These are phyloP conservation scores for Grigorovia humatica DNA, from an alignment of 805 yeast species.

Conservation along the genomic window DNA sequence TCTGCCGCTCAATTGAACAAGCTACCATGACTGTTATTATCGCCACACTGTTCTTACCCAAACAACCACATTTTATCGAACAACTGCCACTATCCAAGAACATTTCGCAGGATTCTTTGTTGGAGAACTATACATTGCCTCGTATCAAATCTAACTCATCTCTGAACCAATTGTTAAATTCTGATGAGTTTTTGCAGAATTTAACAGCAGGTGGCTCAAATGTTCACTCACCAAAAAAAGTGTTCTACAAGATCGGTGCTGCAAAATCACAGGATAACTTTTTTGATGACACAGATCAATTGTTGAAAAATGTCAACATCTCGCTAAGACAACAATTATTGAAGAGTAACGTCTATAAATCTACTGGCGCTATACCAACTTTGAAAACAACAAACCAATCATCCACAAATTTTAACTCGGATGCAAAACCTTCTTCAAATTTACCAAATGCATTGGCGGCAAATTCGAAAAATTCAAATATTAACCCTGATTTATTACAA, in stretches of 20 bases:
- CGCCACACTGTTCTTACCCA: slow-evolving; percentile 64
- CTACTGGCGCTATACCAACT: slow-evolving; percentile 1
- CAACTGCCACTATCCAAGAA: neutral
- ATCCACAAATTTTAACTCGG: neutral
- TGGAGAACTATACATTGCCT: slow-evolving; percentile 2
- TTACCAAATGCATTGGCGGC: neutral
- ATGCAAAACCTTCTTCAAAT: neutral
- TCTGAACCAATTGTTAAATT: slow-evolving; percentile 14
- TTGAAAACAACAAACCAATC: neutral
- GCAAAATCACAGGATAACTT: slow-evolving; percentile 2
- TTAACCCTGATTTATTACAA: neutral
- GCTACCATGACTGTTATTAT: slow-evolving; percentile 48
- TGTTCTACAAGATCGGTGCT: neutral
- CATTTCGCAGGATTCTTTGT: slow-evolving; percentile 6
- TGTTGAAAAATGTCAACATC: slow-evolving; percentile 22
- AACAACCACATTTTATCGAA: slow-evolving; percentile 47
- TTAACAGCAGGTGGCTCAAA: slow-evolving; percentile 28
- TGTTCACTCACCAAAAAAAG: neutral
- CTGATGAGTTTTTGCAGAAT: slow-evolving; percentile 25
- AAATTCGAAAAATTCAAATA: neutral
- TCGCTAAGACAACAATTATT: slow-evolving; percentile 10
- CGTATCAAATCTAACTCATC: slow-evolving; percentile 5
- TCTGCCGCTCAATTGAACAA: too few relatives aligned
- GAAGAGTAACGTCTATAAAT: slow-evolving; percentile 8
- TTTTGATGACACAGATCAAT: slow-evolving; percentile 6